These are phyloP conservation scores for Gleditsia sinensis DNA, from an alignment of 306 rosid species.

Conservation along the genomic window DNA sequence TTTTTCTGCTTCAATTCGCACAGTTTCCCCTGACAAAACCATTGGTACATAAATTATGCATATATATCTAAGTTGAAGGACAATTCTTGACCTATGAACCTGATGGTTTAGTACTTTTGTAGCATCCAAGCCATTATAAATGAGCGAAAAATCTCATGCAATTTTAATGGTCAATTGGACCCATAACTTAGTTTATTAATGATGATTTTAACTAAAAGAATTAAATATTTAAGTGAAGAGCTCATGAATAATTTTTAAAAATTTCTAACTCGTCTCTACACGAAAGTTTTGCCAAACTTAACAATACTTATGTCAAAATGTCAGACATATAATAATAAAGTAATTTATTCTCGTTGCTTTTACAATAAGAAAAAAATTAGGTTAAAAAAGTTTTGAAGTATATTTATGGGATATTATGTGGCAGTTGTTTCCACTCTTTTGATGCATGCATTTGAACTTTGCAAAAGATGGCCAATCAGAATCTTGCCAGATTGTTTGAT, in stretches of 20 bases:
- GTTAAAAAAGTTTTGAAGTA: background rate
- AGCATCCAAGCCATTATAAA: background rate
- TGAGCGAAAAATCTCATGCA: background rate
- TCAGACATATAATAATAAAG: no score
- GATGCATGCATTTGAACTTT: background rate
- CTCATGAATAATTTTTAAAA: no score
- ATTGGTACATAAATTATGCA: no score
- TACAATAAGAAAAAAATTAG: no score
- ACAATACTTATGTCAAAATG: no score
- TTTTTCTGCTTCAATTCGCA: no score
- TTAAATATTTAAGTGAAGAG: no score
- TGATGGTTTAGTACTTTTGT: background rate
- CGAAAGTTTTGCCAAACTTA: no score
- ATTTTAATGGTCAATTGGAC: background rate
- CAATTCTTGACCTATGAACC: background rate
- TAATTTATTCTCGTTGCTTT: no score
- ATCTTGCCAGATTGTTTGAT: background rate
- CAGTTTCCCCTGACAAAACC: no score
- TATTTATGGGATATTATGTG: background rate
- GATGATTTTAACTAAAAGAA: no score
- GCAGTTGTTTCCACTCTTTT: background rate
- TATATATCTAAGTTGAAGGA: background rate
- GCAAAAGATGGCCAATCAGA: slow-evolving; percentile 2
- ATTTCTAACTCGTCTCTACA: no score
- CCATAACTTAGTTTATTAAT: background rate